Evolutionary conservation across 2,329 filamentous ascomycete genomes (phyloP), one percentile per base, ranked within the genome.

Genomic region (Trematosphaeria pertusa): DNA sequence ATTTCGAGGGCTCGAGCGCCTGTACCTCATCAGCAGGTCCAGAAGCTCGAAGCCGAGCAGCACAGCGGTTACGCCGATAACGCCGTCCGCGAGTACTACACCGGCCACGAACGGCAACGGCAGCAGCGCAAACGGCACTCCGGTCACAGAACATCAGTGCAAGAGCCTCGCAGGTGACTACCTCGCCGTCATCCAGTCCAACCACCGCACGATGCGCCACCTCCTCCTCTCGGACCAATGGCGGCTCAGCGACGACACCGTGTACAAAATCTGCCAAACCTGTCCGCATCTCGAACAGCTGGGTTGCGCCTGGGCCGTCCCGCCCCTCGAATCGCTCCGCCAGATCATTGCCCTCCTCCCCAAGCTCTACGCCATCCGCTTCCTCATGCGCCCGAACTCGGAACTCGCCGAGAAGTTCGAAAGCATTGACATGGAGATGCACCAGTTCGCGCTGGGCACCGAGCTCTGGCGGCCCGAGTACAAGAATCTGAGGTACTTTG

Each of bases 251-350:
- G 70, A 75, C 2, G 63, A 72, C 1, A 71, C 79, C 4, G 67
- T 86, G 7, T 75, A 74, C 22, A 75, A 76, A 6, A 67, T 86
- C 5, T 78, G 82, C 22, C 76, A 78, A 38, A 69, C 69, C 8
- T 83, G 81, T 47, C 81, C 83, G 0, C 76, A 84, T 42, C 69
- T 86, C 11, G 81, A 84, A 50, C 82, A 87, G 56, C 69, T 87
- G 1, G 81, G 76, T 19, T 67, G 85, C 17, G 76, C 80, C 6
- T 71, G 80, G 12, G 70, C 77, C 81, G 81, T 85, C 77, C 83
- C 47, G 66, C 81, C 52, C 72, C 45, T 69, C 14, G 64, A 69
- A 11, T 60, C 61, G 1, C 45, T 75, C 5, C 66, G 67, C 5
- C 50, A 64, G 18, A 58, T 77, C 9, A 49, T 78, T 21, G 56